Evolutionary conservation across 2,329 filamentous ascomycete genomes (phyloP), one percentile per base, ranked within the genome.

Genomic region (Aspergillus melleus): DNA sequence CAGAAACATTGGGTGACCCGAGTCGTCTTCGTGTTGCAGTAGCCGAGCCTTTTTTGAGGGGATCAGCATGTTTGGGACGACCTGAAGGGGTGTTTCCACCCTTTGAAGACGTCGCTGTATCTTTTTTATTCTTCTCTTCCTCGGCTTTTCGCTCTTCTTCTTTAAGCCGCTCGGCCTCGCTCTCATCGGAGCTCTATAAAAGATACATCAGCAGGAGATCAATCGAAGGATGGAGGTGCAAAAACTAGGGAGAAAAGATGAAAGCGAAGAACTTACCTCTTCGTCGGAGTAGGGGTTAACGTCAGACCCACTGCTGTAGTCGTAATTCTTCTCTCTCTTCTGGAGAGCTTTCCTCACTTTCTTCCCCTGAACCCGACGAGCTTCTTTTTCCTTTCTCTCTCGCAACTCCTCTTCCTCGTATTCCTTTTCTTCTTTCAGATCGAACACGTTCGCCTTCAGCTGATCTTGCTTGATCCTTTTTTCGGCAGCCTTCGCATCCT

Each of bases 371-470:
- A 87, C 85, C 73, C 88, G 90, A 62, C 86, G 81, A 61, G 86
- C 83, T 59, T 90, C 84, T 65, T 89, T 88, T 66, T 90, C 89
- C 57, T 77, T 77, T 65, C 81, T 79, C 70, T 87, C 85, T 66
- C 85, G 79, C 67, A 88, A 78, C 68, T 91, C 87, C 63, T 90
- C 85, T 63, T 91, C 83, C 63, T 95, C 84, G 54, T 84, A 80
- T 54, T 84, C 88, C 65, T 88, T 86, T 68, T 93, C 89, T 4
- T 92, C 85, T 71, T 89, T 86, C 49, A 86, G 79, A 69, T 96
- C 90, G 66, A 96, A 96, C 2, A 95, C 80, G 69, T 96, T 96
- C 9, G 94, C 94, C 55, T 88, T 87, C n/a, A 96, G 82, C 74
- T 96, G 92, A 69, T 93, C 90, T 59, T 88, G 86, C 65, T 90